Evolutionary conservation across 31 red algal genomes (phyloP), one percentile per base, ranked within the genome.

Genomic region (Odonthalia washingtoniensis): DNA sequence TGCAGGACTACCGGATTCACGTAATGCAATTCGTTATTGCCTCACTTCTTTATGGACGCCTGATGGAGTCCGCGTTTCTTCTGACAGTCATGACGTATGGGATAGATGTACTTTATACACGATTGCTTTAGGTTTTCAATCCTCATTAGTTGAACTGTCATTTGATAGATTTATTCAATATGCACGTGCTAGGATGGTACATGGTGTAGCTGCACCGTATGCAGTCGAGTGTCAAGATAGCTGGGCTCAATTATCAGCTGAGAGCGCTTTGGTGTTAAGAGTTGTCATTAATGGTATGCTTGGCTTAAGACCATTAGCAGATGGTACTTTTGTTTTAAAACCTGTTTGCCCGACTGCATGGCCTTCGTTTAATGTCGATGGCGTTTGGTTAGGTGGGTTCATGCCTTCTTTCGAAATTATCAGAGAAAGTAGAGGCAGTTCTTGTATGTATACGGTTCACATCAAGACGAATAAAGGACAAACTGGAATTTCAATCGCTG

Each of bases 81-180:
- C 40, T 40, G 78, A 49, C 3, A 65, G 63, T 45, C 35, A 35
- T 69, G 87, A 67, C 49, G 87, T 87, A 1, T 94, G 92, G 92
- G 92, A 94, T 76, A 78, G 92, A 9, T 39, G 44, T 18, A 94
- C 92, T 4, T 46, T 94, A 38, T 84, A 87, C 38, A 80, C 86
- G 1, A 83, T 94, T 78, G 45, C 77, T 26, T 75, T 57, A 5
- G 85, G 72, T 6, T 83, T 86, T 36, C 65, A 64, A 43, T 41
- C 77, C 5, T 85, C 67, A 21, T 32, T 80, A n/a, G 78, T 63
- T 24, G 92, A 94, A 16, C 26, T 77, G 33, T 85, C 78, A 32
- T 30, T 76, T 34, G 72, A 94, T 46, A 40, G 65, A 24, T 49
- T 94, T 30, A 43, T 40, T 31, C 46, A 67, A 5, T 94, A 70